Conservation (phyloP, 2,329 filamentous ascomycete genomes). For the Allantophomopsis cytisporea region DNA sequence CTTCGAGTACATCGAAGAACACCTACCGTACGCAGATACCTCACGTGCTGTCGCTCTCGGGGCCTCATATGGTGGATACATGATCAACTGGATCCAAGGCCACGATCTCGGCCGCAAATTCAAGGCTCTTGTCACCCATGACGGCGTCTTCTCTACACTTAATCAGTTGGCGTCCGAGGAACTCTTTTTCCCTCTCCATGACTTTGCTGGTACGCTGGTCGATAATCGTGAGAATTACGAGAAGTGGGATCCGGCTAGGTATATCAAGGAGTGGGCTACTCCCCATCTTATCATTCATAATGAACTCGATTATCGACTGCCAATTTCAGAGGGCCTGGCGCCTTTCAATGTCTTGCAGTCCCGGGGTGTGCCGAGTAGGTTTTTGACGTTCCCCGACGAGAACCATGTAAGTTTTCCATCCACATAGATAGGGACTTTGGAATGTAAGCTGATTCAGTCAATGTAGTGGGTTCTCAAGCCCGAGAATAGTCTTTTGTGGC, state of each 20-base stretch:
- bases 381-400: slow-evolving; percentile 56
- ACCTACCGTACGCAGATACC: slow-evolving; percentile 57
- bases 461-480: slow-evolving; percentile 73
- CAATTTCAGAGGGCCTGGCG: slow-evolving; percentile 63
- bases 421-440: not conserved
- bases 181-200: slow-evolving; percentile 57
- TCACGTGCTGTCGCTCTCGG: slow-evolving; percentile 58
- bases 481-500: slow-evolving; percentile 86
- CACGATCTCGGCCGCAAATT: slow-evolving; percentile 71
- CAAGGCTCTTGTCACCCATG: slow-evolving; percentile 78
- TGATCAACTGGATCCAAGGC: slow-evolving; percentile 89
- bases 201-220: slow-evolving; percentile 40
- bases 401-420: slow-evolving; percentile 33
- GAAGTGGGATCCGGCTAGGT: slow-evolving; percentile 53
- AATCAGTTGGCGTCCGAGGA: slow-evolving; percentile 53
- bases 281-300: slow-evolving; percentile 86
- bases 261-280: slow-evolving; percentile 42
- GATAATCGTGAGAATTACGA: slow-evolving; percentile 50
- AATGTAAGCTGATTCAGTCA: slow-evolving; percentile 2
- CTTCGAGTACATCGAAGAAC: slow-evolving; percentile 58
- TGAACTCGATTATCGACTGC: slow-evolving; percentile 78
- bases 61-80: slow-evolving; percentile 63
- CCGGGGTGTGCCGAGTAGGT: slow-evolving; percentile 44
- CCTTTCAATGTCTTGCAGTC: slow-evolving; percentile 53
- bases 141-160: slow-evolving; percentile 67